Conservation (phyloP, 2,329 filamentous ascomycete species). For the Nigrograna mackinnonii region DNA sequence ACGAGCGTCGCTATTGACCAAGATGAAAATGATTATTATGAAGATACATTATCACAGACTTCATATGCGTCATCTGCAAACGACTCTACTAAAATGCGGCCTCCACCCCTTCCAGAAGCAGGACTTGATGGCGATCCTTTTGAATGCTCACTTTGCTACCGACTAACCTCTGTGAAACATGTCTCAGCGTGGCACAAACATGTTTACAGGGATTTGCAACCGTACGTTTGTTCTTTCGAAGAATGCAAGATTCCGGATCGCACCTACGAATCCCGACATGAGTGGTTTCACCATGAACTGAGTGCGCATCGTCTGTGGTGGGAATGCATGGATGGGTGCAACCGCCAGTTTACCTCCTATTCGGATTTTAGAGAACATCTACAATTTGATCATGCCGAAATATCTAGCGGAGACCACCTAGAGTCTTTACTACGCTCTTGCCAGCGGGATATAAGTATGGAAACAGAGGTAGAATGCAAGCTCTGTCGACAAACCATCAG, state of each 20-base stretch:
- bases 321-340: conserved; percentile 20
- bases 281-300: conserved; percentile 23
- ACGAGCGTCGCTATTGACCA: conserved; percentile 1
- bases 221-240: conserved; percentile 20
- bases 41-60: conserved; percentile 24
- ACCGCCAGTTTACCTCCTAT: conserved; percentile 6
- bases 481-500: conserved; percentile 6
- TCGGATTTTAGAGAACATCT: conserved; percentile 10
- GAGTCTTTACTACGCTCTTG: conserved; percentile 12
- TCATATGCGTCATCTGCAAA: conserved; percentile 23
- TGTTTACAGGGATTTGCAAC: conserved; percentile 23
- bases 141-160: conserved; percentile 33
- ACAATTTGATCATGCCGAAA: conserved; percentile 5
- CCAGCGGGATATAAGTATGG: conserved; percentile 7
- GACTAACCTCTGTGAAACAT: conserved; percentile 15
- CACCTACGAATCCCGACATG: conserved; percentile 18
- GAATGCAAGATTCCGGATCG: conserved; percentile 15
- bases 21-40: conserved; percentile 12
- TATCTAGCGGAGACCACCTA: conserved; percentile 3
- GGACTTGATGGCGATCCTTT: conserved; percentile 26
- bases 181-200: conserved; percentile 20
- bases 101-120: conserved; percentile 22
- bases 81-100: conserved; percentile 14
- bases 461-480: conserved; percentile 7
- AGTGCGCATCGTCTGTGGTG: conserved; percentile 16